phyloP scores from a whole-genome alignment of 768 basidiomycete species.

The Tylopilus balloui region DNA sequence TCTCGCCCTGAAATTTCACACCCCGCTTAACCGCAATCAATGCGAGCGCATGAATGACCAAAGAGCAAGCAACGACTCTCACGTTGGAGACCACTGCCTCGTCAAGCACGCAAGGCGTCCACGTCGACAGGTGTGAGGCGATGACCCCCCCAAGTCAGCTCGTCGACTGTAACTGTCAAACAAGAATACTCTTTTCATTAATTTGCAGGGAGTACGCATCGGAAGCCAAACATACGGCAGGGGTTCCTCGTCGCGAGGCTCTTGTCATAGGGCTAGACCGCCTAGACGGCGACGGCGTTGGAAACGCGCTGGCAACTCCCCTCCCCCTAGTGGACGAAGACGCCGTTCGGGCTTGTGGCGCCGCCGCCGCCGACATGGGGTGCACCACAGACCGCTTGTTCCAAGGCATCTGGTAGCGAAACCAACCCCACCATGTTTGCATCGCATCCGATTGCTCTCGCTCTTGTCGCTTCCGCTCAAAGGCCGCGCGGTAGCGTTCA shows the following conservation, averaged over 20 bases:
- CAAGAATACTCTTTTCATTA: conserved; percentile 20
- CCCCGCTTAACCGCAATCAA: conserved; percentile 8
- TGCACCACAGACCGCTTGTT: conserved; percentile 13
- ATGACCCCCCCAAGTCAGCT: conserved; percentile 8
- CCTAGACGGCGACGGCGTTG: conserved; percentile 31
- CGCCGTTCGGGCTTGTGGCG: conserved; percentile 21
- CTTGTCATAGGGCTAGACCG: conserved; percentile 33
- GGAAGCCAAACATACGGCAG: conserved; percentile 21
- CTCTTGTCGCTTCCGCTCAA: conserved; percentile 75
- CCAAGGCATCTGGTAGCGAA: conserved; percentile 29
- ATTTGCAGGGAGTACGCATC: conserved; percentile 21
- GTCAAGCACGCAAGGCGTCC: neutral
- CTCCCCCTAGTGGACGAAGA: conserved; percentile 26
- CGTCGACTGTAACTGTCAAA: conserved; percentile 13
- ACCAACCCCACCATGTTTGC: conserved; percentile 31
- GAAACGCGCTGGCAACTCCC: conserved; percentile 21
- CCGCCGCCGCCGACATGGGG: neutral
- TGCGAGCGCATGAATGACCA: neutral
- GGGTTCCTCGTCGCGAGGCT: conserved; percentile 24
- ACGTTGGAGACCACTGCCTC: too few species aligned
- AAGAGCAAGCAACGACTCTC: too few species aligned
- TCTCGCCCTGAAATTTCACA: conserved; percentile 28
- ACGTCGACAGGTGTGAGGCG: neutral
- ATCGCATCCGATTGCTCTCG: conserved; percentile 41
- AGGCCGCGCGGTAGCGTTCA: conserved; percentile 84